These are phyloP conservation scores for Harringtonia aguacate DNA, from an alignment of 2,329 filamentous ascomycete species.

Conservation along the genomic window DNA sequence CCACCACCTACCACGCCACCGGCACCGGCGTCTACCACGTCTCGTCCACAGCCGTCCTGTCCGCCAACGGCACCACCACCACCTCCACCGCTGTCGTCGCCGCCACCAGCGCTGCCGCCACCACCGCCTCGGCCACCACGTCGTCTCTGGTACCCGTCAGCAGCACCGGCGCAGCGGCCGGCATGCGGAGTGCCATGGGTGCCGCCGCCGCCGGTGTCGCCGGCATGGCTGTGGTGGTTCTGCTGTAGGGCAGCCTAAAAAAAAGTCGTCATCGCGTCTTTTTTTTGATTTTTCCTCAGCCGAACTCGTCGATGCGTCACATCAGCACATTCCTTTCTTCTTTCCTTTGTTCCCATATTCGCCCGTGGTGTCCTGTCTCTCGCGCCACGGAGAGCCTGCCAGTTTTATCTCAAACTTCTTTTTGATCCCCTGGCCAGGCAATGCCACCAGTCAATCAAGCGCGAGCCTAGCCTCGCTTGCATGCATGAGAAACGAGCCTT, in stretches of 20 bases:
- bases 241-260: constrained; percentile 30
- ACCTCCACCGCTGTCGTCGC: constrained; percentile 16
- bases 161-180: constrained; percentile 31
- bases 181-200: constrained; percentile 35
- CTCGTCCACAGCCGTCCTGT: no score
- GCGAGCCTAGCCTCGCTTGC: neutral
- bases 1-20: constrained; percentile 15
- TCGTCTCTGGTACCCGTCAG: constrained; percentile 11
- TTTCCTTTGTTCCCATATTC: neutral
- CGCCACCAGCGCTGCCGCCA: constrained; percentile 17
- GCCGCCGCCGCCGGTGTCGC: constrained; percentile 21
- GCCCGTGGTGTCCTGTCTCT: no score
- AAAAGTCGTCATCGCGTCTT: neutral
- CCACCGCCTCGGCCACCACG: constrained; percentile 15
- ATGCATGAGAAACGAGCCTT: neutral
- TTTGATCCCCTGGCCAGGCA: no score
- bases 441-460: neutral
- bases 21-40: constrained; percentile 13
- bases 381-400: no score
- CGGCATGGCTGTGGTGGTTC: constrained; percentile 27
- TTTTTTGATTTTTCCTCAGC: neutral
- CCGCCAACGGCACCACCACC: constrained; percentile 12
- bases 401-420: no score
- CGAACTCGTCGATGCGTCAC: constrained; percentile 19
- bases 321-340: constrained; percentile 16